These are phyloP conservation scores for Tricharina praecox DNA, from an alignment of 495 filamentous ascomycete species.

Conservation along the genomic window DNA sequence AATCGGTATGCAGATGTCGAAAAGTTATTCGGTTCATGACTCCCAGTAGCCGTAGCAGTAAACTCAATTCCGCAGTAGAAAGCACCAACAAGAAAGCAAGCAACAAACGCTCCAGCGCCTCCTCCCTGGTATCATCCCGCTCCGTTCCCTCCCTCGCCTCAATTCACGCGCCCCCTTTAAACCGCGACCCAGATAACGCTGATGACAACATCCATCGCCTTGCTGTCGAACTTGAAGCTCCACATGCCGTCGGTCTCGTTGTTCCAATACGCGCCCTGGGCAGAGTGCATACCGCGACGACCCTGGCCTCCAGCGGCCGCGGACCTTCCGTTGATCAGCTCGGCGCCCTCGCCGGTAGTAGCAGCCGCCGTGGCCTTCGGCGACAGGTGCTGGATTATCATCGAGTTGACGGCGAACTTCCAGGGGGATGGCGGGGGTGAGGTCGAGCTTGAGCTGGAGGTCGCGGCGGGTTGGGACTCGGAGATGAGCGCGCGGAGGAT, in stretches of 20 bases:
- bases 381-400: constrained; percentile 82
- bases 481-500: constrained; percentile 73
- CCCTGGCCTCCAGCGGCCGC: constrained; percentile 45
- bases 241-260: constrained; percentile 95
- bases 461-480: constrained; percentile 48
- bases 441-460: constrained; percentile 29
- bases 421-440: constrained; percentile 29
- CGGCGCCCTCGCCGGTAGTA: constrained; percentile 27
- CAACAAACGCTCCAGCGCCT: no score
- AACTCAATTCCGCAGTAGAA: no score
- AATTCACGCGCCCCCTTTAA: no score
- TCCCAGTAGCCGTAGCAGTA: no score
- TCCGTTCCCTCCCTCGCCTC: no score
- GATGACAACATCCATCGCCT: constrained; percentile 41
- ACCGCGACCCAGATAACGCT: constrained; percentile 6
- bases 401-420: constrained; percentile 93
- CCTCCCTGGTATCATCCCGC: no score
- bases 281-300: constrained; percentile 87
- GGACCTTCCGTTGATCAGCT: constrained; percentile 27
- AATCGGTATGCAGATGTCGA: no score
- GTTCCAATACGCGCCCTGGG: constrained; percentile 91
- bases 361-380: constrained; percentile 29
- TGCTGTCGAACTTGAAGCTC: constrained; percentile 74
- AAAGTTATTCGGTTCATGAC: no score
- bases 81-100: no score